phyloP scores from a whole-genome alignment of 345 rosid species.

The Gynandropsis gynandra region DNA sequence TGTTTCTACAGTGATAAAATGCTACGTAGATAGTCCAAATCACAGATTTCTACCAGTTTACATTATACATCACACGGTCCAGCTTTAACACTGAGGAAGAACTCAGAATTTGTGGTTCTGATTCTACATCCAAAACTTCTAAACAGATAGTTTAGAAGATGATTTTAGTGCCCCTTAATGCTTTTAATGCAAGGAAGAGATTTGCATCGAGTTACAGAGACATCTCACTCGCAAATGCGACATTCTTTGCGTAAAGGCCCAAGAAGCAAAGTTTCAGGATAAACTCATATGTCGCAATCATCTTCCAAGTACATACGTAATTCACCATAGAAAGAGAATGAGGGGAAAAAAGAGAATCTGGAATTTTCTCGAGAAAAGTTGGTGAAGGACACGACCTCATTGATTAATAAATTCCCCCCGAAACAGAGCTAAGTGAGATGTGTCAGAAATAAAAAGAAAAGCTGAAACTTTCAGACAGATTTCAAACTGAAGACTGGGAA shows the following conservation, averaged over 20 bases:
- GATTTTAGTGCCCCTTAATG: not conserved
- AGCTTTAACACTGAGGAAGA: no score
- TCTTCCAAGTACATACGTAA: constrained; percentile 15
- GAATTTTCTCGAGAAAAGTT: constrained; percentile 16
- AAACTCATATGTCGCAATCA: constrained; percentile 19
- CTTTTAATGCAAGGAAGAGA: not conserved
- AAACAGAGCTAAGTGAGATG: constrained; percentile 26
- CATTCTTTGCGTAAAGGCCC: constrained; percentile 17
- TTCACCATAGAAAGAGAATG: not conserved
- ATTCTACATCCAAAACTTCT: no score
- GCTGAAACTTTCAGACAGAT: not conserved
- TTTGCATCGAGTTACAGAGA: constrained; percentile 2
- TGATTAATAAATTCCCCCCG: constrained; percentile 18
- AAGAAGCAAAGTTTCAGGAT: not conserved
- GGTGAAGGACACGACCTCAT: not conserved
- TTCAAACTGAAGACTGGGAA: constrained; percentile 17
- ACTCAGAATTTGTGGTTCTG: no score
- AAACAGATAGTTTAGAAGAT: no score
- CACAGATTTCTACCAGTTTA: no score
- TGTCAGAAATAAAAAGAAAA: constrained; percentile 30
- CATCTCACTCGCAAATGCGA: constrained; percentile 15
- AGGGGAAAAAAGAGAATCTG: not conserved
- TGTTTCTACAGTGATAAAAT: no score
- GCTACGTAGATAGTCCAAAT: no score
- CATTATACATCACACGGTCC: no score